These are phyloP conservation scores for Dalbergia cochinchinensis DNA, from an alignment of 306 rosid genomes.

Conservation along the genomic window DNA sequence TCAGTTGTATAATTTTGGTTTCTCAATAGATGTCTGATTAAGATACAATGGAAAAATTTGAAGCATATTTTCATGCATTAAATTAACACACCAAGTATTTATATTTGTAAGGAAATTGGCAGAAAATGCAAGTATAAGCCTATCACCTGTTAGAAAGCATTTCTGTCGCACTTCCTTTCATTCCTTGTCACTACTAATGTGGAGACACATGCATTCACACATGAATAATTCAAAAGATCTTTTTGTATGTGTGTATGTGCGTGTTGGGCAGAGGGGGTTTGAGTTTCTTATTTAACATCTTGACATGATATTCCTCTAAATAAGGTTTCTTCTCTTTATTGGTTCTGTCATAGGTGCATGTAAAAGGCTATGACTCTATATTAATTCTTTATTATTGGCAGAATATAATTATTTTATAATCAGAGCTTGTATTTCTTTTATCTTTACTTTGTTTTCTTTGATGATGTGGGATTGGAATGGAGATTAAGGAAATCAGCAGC, in stretches of 20 bases:
- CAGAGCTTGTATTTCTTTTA: conserved; percentile 10
- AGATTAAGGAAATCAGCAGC: conserved; percentile 82
- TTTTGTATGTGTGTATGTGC: too few relatives aligned
- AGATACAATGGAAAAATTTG: neutral
- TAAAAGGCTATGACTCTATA: neutral
- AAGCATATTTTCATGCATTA: neutral
- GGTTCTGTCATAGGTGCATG: neutral
- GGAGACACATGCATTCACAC: neutral
- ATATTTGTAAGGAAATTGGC: neutral
- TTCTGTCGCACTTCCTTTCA: neutral
- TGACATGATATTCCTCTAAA: conserved; percentile 16
- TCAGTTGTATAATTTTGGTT: neutral
- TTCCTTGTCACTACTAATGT: conserved; percentile 26
- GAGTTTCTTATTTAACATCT: conserved; percentile 39
- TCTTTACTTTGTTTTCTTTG: conserved; percentile 29
- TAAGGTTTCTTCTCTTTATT: conserved; percentile 30
- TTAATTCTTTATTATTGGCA: neutral
- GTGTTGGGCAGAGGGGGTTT: neutral
- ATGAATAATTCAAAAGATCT: conserved; percentile 26
- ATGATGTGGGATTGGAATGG: conserved; percentile 47
- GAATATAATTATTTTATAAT: conserved; percentile 8
- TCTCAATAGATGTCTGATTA: neutral
- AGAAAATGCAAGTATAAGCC: neutral
- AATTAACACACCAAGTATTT: conserved; percentile 6
- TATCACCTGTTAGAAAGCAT: neutral